Evolutionary conservation across 2,329 filamentous ascomycete genomes (phyloP).

Genomic region (Penicillium sp.): DNA sequence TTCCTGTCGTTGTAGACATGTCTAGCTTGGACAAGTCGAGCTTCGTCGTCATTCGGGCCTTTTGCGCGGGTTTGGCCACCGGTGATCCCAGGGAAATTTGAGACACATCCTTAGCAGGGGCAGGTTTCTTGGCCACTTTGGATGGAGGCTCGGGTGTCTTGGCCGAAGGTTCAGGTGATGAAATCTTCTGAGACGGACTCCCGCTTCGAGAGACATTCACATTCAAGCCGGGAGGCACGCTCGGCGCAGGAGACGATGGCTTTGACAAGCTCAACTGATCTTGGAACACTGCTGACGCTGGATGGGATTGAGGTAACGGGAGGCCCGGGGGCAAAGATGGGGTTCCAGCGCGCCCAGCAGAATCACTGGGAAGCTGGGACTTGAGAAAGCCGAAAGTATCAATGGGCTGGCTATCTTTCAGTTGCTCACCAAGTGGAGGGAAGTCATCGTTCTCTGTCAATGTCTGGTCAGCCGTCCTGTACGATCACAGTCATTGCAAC

Average conservation of each 20-base stretch:
- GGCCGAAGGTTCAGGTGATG: constrained; percentile 27
- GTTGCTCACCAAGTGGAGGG: constrained; percentile 45
- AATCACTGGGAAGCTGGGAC: constrained; percentile 37
- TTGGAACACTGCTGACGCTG: constrained; percentile 37
- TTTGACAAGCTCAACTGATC: constrained; percentile 35
- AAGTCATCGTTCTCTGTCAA: constrained; percentile 50
- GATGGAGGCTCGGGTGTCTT: constrained; percentile 31
- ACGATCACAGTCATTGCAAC: constrained; percentile 15
- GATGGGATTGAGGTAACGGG: constrained; percentile 45
- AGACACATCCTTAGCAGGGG: constrained; percentile 33
- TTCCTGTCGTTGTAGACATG: constrained; percentile 11
- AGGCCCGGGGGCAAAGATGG: constrained; percentile 46
- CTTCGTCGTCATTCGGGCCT: constrained; percentile 29
- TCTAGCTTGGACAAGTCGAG: constrained; percentile 16
- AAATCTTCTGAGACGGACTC: constrained; percentile 32
- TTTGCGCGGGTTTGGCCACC: constrained; percentile 36
- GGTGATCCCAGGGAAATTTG: constrained; percentile 48
- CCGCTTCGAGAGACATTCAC: constrained; percentile 28
- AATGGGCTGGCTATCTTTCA: constrained; percentile 39
- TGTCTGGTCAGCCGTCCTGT: constrained; percentile 30
- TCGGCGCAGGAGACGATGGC: constrained; percentile 32
- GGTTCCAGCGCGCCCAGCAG: constrained; percentile 40
- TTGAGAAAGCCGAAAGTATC: constrained; percentile 41
- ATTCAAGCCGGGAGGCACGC: constrained; percentile 33
- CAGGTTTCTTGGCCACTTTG: constrained; percentile 23